These are phyloP conservation scores for Malus orientalis DNA, from an alignment of 306 rosid genomes.

Conservation along the genomic window DNA sequence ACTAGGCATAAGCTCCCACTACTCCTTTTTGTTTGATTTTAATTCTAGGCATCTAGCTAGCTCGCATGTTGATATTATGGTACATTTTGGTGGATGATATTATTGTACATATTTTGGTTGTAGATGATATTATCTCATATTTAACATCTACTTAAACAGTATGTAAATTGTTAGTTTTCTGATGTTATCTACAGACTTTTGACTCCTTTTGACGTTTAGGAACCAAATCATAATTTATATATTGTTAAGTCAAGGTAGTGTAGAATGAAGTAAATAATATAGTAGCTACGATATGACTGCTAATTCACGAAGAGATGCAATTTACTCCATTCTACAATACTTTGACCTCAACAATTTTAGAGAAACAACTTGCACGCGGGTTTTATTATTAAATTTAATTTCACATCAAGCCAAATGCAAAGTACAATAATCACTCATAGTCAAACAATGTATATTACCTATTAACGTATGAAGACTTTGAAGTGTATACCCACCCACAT, in stretches of 20 bases:
- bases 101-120: neutral
- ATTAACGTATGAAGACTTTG: neutral
- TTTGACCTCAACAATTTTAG: neutral
- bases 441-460: neutral
- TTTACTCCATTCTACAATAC: neutral
- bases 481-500: neutral
- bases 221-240: neutral
- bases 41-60: neutral
- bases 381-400: neutral
- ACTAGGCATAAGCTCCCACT: neutral
- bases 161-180: too few relatives aligned
- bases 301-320: neutral
- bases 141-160: too few relatives aligned
- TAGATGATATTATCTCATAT: neutral
- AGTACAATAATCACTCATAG: neutral
- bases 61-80: neutral
- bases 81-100: neutral
- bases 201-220: neutral
- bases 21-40: neutral
- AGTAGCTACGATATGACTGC: neutral
- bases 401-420: neutral
- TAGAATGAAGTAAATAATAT: neutral
- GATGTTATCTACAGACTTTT: neutral
- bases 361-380: conserved; percentile 5
- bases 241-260: neutral